Conservation (phyloP, 306 rosid genomes). For the Mimosa bimucronata region DNA sequence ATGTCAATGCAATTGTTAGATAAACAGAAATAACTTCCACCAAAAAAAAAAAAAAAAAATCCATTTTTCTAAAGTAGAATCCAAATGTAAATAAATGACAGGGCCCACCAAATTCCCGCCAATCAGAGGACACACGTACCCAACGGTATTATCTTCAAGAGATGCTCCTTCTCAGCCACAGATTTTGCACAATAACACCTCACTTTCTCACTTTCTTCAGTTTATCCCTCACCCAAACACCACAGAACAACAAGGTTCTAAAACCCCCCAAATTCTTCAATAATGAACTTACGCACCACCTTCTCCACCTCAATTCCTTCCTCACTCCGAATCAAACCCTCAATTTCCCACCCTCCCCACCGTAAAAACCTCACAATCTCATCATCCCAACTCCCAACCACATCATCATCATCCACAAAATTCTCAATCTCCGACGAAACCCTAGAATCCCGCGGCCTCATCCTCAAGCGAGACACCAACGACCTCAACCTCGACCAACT, state of each 20-base stretch:
- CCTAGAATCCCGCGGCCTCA: slow-evolving; percentile 74
- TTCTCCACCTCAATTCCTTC: slow-evolving; percentile 43
- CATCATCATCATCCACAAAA: too few species aligned
- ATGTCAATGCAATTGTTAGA: background rate
- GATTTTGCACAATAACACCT: background rate
- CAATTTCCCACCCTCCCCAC: slow-evolving; percentile 1
- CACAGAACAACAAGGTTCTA: background rate
- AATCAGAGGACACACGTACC: background rate
- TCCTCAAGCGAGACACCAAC: slow-evolving; percentile 57
- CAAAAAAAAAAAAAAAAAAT: background rate
- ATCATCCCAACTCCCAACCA: slow-evolving; percentile 38
- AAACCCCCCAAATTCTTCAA: background rate
- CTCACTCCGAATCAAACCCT: slow-evolving; percentile 16
- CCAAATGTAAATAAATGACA: background rate
- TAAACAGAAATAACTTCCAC: too few species aligned
- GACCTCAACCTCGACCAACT: slow-evolving; percentile 71
- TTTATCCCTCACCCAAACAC: background rate
- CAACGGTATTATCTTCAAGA: slow-evolving; percentile 33
- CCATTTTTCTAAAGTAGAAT: background rate
- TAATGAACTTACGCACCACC: slow-evolving; percentile 66
- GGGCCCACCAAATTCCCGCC: slow-evolving; percentile 10
- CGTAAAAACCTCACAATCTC: slow-evolving; percentile 45
- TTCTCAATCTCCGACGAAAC: slow-evolving; percentile 62
- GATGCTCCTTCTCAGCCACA: slow-evolving; percentile 22
- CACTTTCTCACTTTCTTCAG: background rate